Percentiles rank a stretch among this genome's conserved stretches.
These are phyloP conservation scores for Amaranthus cruentus DNA, from an alignment of 148 eudicot genomes.

Conservation along the genomic window DNA sequence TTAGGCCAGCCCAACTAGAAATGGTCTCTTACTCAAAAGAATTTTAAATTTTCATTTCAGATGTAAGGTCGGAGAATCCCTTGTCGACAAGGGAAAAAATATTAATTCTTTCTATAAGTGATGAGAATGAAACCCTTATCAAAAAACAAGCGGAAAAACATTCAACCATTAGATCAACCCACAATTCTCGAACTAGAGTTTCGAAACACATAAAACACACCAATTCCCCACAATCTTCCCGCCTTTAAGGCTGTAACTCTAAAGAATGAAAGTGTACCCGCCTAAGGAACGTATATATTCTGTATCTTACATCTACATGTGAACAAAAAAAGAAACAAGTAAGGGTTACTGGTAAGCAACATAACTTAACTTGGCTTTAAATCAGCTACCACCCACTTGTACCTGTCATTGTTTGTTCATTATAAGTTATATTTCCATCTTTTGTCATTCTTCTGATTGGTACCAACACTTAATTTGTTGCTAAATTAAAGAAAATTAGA, in stretches of 20 bases:
- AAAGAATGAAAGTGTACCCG: background rate
- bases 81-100: too few species aligned
- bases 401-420: background rate
- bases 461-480: background rate
- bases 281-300: constrained; percentile 13
- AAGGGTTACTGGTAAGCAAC: too few species aligned
- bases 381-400: background rate
- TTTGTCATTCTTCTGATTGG: background rate
- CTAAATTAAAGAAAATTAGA: background rate
- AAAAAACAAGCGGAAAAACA: background rate
- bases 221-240: background rate
- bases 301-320: background rate
- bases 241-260: background rate
- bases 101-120: too few species aligned
- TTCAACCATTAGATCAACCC: too few species aligned
- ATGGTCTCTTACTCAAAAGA: too few species aligned
- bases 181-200: too few species aligned
- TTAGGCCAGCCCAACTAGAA: too few species aligned
- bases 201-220: too few species aligned
- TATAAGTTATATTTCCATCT: background rate
- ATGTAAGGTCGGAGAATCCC: too few species aligned
- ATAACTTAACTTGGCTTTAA: background rate
- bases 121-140: too few species aligned
- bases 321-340: background rate
- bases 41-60: too few species aligned